phyloP scores from a whole-genome alignment of 768 basidiomycete genomes.

The Suillus subluteus region DNA sequence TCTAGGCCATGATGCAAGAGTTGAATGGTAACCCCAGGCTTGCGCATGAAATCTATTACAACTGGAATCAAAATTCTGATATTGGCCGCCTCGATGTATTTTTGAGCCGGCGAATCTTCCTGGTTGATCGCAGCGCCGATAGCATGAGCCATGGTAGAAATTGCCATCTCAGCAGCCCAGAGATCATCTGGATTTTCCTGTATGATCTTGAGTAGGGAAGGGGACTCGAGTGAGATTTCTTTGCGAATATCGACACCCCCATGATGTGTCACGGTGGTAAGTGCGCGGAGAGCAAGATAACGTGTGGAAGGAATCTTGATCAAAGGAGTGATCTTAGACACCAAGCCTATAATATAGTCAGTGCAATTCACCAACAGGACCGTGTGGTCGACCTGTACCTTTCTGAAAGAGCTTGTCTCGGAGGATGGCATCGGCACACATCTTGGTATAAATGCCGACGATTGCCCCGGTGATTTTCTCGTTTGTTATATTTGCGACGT shows the following conservation, averaged over 20 bases:
- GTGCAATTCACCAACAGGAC: constrained; percentile 1
- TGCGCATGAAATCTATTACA: constrained; percentile 45
- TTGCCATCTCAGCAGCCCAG: constrained; percentile 50
- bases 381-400: constrained; percentile 40
- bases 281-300: constrained; percentile 55
- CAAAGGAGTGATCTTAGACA: constrained; percentile 60
- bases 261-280: constrained; percentile 65
- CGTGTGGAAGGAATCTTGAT: constrained; percentile 51
- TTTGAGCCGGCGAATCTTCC: constrained; percentile 40
- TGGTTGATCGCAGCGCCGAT: constrained; percentile 47
- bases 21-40: constrained; percentile 44
- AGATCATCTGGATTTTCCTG: constrained; percentile 54
- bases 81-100: constrained; percentile 44
- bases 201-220: constrained; percentile 48
- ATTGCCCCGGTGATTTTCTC: constrained; percentile 58
- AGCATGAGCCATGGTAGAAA: constrained; percentile 57
- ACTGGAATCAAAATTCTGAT: constrained; percentile 47
- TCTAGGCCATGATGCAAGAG: constrained; percentile 57
- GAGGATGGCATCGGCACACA: constrained; percentile 62
- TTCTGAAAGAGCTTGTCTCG: constrained; percentile 61
- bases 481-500: constrained; percentile 44
- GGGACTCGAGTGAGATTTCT: constrained; percentile 51
- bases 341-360: constrained; percentile 44
- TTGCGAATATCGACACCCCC: constrained; percentile 53
- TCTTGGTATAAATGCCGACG: constrained; percentile 63